These are phyloP conservation scores for Phellopilus nigrolimitatus DNA, from an alignment of 1,284 basidiomycete species.

Conservation along the genomic window DNA sequence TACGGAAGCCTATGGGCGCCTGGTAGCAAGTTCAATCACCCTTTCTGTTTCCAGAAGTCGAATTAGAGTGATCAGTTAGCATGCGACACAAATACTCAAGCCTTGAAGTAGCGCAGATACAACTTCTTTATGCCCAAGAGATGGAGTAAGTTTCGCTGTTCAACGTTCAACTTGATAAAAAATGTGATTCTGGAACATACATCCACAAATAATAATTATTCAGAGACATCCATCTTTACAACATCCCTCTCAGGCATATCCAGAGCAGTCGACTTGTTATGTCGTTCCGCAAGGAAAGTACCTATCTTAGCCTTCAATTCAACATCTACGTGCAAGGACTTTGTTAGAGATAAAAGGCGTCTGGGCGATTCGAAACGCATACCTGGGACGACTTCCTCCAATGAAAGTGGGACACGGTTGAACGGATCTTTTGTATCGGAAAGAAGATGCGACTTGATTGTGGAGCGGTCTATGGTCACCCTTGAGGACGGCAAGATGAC, in stretches of 20 bases:
- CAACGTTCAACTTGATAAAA: too few species aligned
- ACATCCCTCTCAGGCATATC: slow-evolving; percentile 24
- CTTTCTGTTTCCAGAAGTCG: too few species aligned
- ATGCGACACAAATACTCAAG: too few species aligned
- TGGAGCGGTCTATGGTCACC: slow-evolving; percentile 80
- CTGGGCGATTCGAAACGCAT: slow-evolving; percentile 26
- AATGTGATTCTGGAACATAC: too few species aligned
- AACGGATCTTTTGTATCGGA: slow-evolving; percentile 91
- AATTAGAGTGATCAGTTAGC: too few species aligned
- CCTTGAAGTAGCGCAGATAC: too few species aligned
- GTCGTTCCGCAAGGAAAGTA: slow-evolving; percentile 50
- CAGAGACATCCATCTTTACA: slow-evolving; percentile 33
- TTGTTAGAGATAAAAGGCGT: background rate
- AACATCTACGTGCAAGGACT: slow-evolving; percentile 34
- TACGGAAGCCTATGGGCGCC: too few species aligned
- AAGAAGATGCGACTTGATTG: slow-evolving; percentile 93
- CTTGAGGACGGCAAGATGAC: slow-evolving; percentile 86
- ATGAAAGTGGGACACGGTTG: slow-evolving; percentile 75
- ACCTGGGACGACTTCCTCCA: slow-evolving; percentile 82
- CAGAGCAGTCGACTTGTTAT: slow-evolving; percentile 30
- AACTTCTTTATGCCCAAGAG: too few species aligned
- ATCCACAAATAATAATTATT: background rate
- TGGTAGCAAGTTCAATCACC: too few species aligned
- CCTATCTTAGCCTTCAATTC: slow-evolving; percentile 64
- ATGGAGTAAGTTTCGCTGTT: too few species aligned